Evolutionary conservation across 495 filamentous ascomycete species (phyloP).

Genomic region (Haplographium delicatum): DNA sequence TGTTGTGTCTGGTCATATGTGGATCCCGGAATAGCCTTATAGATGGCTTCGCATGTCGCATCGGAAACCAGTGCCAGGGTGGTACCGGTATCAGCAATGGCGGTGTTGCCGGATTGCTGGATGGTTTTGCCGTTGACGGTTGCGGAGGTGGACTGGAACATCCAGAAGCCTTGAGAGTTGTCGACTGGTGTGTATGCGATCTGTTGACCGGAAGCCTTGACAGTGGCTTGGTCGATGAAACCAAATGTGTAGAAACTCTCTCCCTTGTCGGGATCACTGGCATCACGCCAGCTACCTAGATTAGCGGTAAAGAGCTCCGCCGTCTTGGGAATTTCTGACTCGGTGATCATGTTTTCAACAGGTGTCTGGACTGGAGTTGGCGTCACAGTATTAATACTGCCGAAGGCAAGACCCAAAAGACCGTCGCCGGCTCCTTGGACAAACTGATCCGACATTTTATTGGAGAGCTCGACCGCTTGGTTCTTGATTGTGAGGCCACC

Average conservation of each 20-base stretch:
- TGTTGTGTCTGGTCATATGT: conserved; percentile 58
- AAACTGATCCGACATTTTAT: conserved; percentile 59
- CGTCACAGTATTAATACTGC: conserved; percentile 64
- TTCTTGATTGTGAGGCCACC: conserved; percentile 63
- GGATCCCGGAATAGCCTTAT: conserved; percentile 63
- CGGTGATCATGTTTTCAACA: conserved; percentile 70
- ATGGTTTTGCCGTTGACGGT: conserved; percentile 57
- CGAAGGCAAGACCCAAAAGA: conserved; percentile 66
- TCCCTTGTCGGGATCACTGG: conserved; percentile 46
- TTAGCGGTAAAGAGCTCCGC: conserved; percentile 70
- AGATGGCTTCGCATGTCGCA: conserved; percentile 58
- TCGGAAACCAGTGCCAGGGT: conserved; percentile 69
- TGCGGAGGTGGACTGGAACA: conserved; percentile 55
- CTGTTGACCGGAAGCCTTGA: conserved; percentile 48
- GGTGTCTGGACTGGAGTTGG: conserved; percentile 60
- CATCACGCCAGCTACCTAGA: conserved; percentile 59
- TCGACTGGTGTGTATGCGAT: conserved; percentile 63
- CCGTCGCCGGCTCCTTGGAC: conserved; percentile 58
- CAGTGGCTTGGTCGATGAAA: conserved; percentile 62
- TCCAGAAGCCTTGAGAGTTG: conserved; percentile 69
- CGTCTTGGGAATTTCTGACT: conserved; percentile 56
- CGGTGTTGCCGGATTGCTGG: conserved; percentile 56
- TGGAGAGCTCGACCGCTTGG: conserved; percentile 67
- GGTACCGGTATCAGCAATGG: conserved; percentile 77
- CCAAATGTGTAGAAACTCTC: conserved; percentile 77